phyloP scores from a whole-genome alignment of 768 basidiomycete species.

The Lanmaoa pseudosensibilis region DNA sequence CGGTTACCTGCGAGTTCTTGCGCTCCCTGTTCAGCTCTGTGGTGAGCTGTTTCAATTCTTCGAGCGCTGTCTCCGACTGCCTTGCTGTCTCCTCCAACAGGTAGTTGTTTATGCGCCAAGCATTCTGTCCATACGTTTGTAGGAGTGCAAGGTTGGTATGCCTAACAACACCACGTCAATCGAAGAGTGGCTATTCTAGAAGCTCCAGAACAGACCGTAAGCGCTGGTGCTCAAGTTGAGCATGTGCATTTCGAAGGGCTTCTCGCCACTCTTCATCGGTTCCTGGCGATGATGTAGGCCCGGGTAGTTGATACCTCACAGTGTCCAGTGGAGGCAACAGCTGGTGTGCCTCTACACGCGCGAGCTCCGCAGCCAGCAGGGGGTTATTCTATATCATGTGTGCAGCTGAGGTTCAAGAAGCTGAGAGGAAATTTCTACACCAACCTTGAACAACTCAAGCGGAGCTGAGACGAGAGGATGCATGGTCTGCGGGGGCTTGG shows the following conservation, averaged over 20 bases:
- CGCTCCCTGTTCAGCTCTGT: conserved; percentile 86
- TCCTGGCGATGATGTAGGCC: conserved; percentile 57
- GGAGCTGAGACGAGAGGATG: conserved; percentile 74
- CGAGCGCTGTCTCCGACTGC: conserved; percentile 68
- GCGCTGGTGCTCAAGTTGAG: conserved; percentile 83
- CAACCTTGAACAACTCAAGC: conserved; percentile 68
- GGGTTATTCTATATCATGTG: conserved; percentile 54
- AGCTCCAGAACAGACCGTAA: conserved; percentile 52
- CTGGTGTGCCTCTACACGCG: conserved; percentile 68
- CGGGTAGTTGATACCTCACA: conserved; percentile 71
- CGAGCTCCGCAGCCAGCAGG: conserved; percentile 68
- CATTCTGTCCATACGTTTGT: conserved; percentile 86
- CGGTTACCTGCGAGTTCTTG: conserved; percentile 76
- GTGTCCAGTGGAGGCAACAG: conserved; percentile 69
- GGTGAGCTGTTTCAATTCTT: conserved; percentile 74
- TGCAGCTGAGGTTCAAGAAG: neutral
- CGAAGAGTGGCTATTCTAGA: neutral
- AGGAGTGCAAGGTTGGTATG: conserved; percentile 81
- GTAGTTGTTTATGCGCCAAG: conserved; percentile 91
- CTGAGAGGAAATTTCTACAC: neutral
- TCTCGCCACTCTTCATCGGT: conserved; percentile 76
- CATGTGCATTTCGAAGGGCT: conserved; percentile 73
- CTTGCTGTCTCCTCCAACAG: conserved; percentile 76
- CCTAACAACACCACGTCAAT: conserved; percentile 40
- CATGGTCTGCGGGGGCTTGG: conserved; percentile 55